Base-by-base conservation (phyloP, 1,284 basidiomycete genomes). In the Malassezia vespertilionis region DNA sequence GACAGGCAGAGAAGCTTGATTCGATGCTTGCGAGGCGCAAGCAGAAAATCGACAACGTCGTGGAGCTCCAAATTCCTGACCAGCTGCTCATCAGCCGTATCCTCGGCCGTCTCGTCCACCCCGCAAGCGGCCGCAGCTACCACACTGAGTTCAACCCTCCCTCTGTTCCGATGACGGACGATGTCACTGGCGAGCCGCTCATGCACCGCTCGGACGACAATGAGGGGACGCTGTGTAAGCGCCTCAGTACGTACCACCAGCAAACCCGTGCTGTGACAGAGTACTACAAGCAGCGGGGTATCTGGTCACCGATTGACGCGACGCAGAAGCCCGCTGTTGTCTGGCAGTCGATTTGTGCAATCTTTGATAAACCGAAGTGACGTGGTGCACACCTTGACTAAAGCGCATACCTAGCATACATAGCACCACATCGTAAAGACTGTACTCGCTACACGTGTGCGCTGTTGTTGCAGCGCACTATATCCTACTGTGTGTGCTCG, bases 1-100 rank as follows among this genome's bases (percentile, higher is more conserved):
- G 85, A n/a, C 93, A 97, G 71, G 93, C 91, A 5, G 80, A 89
- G 74, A 97, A 95, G 75, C 81, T 97, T 54, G 91, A 95, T 72
- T 75, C 76, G 56, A 96, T 97, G 91, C 80, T 97, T 39, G 69
- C 75, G 17, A 72, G 69, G 12, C 82, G 86, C 69, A 81, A 84
- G 63, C 87, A 95, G 75, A 63, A 71, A 44, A 78, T 97, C 38
- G 84, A 96, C 75, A 83, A 82, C 46, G 90, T 88, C 49, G 80
- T 96, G 38, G 84, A 97, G 72, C 80, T 97, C 53, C 77, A 83
- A 71, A 90, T 97, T 70, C 83, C 86, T 57, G 91, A 97, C 75
- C 82, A 86, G 65, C 79, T 97, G 23, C 82, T 97, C 69, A 93
- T 97, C 71, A 88, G 86, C 15, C 84, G 91, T 58, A 97, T 97